Percentiles rank a stretch among this genome's conserved stretches.
These are phyloP conservation scores for Plasmodium berghei DNA, from an alignment of 169 alveolate species.

Conservation along the genomic window DNA sequence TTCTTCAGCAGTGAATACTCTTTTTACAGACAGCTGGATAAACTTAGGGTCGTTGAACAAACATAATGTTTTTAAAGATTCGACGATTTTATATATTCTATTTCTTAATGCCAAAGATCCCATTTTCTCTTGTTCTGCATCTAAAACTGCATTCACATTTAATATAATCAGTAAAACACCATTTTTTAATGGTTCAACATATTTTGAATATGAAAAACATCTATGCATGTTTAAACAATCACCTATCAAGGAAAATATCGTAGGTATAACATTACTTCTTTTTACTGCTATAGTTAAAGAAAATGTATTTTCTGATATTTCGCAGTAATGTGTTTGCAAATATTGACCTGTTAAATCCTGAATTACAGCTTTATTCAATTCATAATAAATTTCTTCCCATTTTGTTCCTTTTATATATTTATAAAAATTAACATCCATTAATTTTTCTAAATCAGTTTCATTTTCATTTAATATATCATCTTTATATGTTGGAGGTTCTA, in stretches of 20 bases:
- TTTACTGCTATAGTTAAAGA: slow-evolving; percentile 86
- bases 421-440: slow-evolving; percentile 84
- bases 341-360: slow-evolving; percentile 81
- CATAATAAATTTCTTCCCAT: slow-evolving; percentile 83
- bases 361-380: slow-evolving; percentile 81
- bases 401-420: slow-evolving; percentile 83
- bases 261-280: slow-evolving; percentile 81
- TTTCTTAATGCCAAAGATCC: background rate
- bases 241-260: slow-evolving; percentile 86
- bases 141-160: slow-evolving; percentile 31
- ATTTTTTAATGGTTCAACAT: slow-evolving; percentile 85
- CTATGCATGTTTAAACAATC: slow-evolving; percentile 87
- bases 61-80: slow-evolving; percentile 54
- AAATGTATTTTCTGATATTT: slow-evolving; percentile 76
- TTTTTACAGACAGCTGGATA: slow-evolving; percentile 60
- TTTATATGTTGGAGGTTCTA: slow-evolving; percentile 82
- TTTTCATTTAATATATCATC: slow-evolving; percentile 79
- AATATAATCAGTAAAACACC: slow-evolving; percentile 51
- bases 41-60: slow-evolving; percentile 37
- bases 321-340: slow-evolving; percentile 79
- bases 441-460: slow-evolving; percentile 79
- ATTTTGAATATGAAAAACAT: slow-evolving; percentile 86
- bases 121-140: slow-evolving; percentile 14
- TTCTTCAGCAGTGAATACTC: slow-evolving; percentile 65
- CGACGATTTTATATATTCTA: slow-evolving; percentile 19